Evolutionary conservation across 192 early-diverging fungal genomes (phyloP), one percentile per base, ranked within the genome.

Genomic region (Coemansia pectinata): DNA sequence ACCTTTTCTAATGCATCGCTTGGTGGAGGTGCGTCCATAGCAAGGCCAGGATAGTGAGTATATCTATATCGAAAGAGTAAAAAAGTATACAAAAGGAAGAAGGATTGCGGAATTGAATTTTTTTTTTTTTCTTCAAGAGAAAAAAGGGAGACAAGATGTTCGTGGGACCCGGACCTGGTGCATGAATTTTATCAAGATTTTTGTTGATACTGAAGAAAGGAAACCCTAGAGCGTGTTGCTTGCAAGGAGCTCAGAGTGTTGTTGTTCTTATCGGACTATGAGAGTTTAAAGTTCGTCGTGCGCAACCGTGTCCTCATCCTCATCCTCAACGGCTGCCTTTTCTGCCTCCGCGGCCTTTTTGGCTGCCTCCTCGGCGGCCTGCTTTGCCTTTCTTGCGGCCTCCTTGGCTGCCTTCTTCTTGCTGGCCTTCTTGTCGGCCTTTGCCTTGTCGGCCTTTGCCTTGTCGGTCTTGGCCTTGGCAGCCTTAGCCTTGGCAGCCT

Each of bases 251-350:
- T 21, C 41, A 47, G 44, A 8, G 47, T 23, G 19, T 19, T 9
- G 47, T 19, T 9, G 47, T 9, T 10, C 19, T 21, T 21, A 21
- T 23, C n/a, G 9, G n/a, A 48, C 8, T n/a, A 48, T 48, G 47
- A n/a, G 8, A 6, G 5, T 36, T 70, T 82, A 83, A 29, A 83
- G 80, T 66, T 83, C 80, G 61, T 83, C 80, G 62, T 83, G 80
- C 36, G 29, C 80, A 59, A 39, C 58, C 23, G 53, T 58, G 3
- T 81, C 70, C 10, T 69, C 78, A 2, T 71, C 69, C 4, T 68
- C 69, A 15, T 70, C 68, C 17, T 65, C 78, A 6, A 62, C 64
- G 21, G 45, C 79, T 9, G 53, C 74, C 64, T 53, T 53, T 27
- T 71, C 66, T 17, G 63, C 78, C 58, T 72, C 70, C 34, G 70